These are phyloP conservation scores for Eimeria acervulina DNA, from an alignment of 169 alveolate genomes.

Conservation along the genomic window DNA sequence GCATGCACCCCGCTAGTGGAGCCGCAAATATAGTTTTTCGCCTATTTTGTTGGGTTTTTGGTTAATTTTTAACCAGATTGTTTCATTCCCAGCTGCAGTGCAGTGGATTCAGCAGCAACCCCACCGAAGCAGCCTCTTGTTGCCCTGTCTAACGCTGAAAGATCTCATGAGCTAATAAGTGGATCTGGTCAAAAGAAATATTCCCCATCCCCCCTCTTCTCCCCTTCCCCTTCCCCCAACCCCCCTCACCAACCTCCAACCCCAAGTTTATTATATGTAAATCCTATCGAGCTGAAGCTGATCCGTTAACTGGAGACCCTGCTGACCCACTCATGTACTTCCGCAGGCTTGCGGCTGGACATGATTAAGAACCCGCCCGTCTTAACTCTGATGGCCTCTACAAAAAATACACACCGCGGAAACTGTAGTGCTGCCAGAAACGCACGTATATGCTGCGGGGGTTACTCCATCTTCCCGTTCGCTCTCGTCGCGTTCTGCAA, in stretches of 20 bases:
- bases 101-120: background rate
- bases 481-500: background rate
- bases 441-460: background rate
- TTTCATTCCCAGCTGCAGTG: background rate
- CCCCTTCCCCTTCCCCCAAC: no score
- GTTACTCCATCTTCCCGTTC: background rate
- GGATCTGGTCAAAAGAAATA: background rate
- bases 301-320: background rate
- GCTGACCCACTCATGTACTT: background rate
- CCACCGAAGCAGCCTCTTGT: background rate
- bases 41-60: background rate
- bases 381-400: background rate
- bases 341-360: background rate
- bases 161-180: background rate
- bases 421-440: background rate
- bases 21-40: background rate
- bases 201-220: no score
- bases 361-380: background rate
- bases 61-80: background rate
- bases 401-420: background rate
- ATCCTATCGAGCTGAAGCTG: background rate
- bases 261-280: background rate
- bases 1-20: background rate
- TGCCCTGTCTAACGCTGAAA: background rate
- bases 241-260: no score